Base-by-base conservation (phyloP, 108 stramenopile species). In the Skeletonema menzelii region DNA sequence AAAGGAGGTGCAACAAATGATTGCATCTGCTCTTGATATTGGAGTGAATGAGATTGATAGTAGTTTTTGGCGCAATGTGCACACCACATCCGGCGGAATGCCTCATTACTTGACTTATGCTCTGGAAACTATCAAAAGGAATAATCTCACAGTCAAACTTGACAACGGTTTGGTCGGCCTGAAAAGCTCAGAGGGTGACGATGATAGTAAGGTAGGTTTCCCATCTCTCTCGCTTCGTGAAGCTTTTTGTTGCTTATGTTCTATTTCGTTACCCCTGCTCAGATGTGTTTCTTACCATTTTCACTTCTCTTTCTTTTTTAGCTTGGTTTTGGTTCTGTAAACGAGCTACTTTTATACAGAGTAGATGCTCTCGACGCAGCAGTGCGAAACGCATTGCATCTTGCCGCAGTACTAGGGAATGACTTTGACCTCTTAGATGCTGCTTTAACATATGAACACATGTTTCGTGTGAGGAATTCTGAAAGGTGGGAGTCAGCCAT, bases 51-150 rank as follows among this genome's bases (percentile, higher is more conserved):
- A 87, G 37, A 71, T 91, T 24, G 68, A 85, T 58, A 28, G 42
- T 53, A 77, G 79, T 24, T 73, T 88, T 34, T 70, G 53, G 26
- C 59, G 49, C 13, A 85, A 82, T 64, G 66, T 91, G 0, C 65
- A 63, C 59, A 79, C 64, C 31, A 72, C 82, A 61, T 84, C 87
- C 3, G 87, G 87, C 24, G 90, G 88, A 27, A 76, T 88, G 77
- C 90, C 90, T 63, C 83, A 84, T 47, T 91, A 85, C 68, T 78
- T 84, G 28, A 84, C 65, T 47, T 86, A 88, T 61, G 71, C 84
- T 38, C 57, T 91, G 2, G 84, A 90, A 55, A 56, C 65, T 40
- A 88, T 88, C 55, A 88, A 88, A 62, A 57, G 84, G 44, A 71
- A 77, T 17, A 59, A 88, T 7, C 80, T 77, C 26, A 63, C 57